Evolutionary conservation across 225 moss, liverwort and hornwort genomes (phyloP), one percentile per base, ranked within the genome.

Genomic region (Marchantia polymorpha): DNA sequence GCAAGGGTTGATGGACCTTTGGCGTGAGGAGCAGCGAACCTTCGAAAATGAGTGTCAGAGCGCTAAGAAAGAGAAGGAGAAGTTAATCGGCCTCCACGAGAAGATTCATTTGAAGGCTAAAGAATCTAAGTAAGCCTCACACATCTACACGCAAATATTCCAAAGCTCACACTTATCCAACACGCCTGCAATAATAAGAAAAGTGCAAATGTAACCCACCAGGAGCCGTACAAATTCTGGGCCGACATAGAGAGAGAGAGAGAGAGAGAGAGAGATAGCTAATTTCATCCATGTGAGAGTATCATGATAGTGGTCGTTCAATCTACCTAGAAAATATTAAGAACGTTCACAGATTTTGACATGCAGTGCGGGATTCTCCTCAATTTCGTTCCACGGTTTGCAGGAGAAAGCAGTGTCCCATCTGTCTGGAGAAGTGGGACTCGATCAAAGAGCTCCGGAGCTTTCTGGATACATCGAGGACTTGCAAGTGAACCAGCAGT

Each of bases 41-140:
- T 87, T 87, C 61, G 87, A 87, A 60, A 84, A 80, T 23, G 87
- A 87, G 64, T 77, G 84, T 26, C 74, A 30, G 50, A 82, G 77
- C 25, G 87, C 87, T 13, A 82, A 76, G 74, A 69, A 61, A 54
- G 87, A 85, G 77, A 84, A 83, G 52, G 74, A 82, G 71, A 84
- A 85, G 51, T 31, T 87, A 49, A 80, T 80, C 71, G 64, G n/a
- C 70, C 84, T 87, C 25, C 87, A 87, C 58, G 74, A 77, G 60
- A 84, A 83, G 77, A 87, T 87, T 68, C 87, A 87, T 39, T 31
- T 58, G 53, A 87, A 82, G 72, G 87, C 87, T 46, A 81, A 61
- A 58, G 26, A 76, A 64, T 80, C 87, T 5, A 79, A 68, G 87
- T 82, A 82, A 48, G 31, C 31, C n/a, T 19, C 69, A 69, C 48